A percentile compares a stretch with the other conserved stretches of the same genome.
These are phyloP conservation scores for Cyberlindnera maclurae DNA, from an alignment of 805 yeast species.

Conservation along the genomic window DNA sequence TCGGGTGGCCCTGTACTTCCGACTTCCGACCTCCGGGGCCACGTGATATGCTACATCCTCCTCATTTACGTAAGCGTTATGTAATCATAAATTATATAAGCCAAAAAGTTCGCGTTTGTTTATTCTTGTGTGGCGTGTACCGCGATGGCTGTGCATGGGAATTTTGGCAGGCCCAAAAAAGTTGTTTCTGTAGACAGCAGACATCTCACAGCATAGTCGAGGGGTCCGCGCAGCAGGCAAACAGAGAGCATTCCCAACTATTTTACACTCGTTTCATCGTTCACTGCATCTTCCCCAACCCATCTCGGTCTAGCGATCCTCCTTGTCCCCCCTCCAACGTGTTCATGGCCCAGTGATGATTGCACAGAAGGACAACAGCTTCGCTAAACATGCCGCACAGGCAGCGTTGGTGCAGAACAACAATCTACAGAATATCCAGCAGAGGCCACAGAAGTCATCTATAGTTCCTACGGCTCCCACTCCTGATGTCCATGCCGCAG, in stretches of 20 bases:
- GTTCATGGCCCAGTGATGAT: neutral
- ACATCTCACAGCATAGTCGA: neutral
- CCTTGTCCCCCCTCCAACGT: neutral
- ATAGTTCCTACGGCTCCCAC: neutral
- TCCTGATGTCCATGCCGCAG: no score
- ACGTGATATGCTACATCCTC: no score
- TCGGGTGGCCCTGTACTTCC: no score
- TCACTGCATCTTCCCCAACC: neutral
- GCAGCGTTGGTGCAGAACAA: conserved; percentile 16
- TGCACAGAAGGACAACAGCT: conserved; percentile 6
- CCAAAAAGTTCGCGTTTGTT: no score
- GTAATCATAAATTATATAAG: no score
- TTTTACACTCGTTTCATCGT: conserved; percentile 1
- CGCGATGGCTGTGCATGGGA: no score
- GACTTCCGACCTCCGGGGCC: no score
- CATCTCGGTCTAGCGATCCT: neutral
- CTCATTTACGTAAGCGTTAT: no score
- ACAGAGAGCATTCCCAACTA: conserved; percentile 3
- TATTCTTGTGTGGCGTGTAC: neutral
- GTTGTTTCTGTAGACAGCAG: no score
- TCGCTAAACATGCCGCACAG: conserved; percentile 23
- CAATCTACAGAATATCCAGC: conserved; percentile 22
- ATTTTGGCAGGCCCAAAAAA: no score
- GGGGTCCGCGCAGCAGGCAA: neutral
- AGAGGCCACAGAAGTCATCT: neutral